phyloP scores from a whole-genome alignment of 768 basidiomycete genomes.

The Leccinum variicolor region DNA sequence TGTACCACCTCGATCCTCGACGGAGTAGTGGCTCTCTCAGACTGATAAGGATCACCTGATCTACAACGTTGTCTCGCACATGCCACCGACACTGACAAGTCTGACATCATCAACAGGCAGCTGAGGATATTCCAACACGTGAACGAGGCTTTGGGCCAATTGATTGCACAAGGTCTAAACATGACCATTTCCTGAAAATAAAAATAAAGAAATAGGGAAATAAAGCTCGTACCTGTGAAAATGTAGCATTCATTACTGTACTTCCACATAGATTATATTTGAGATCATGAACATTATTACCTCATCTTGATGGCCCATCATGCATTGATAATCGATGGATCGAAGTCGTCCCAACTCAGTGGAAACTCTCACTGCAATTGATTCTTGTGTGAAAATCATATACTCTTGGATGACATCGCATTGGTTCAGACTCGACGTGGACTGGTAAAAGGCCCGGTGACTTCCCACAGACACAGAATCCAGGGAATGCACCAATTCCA shows the following conservation, averaged over 20 bases:
- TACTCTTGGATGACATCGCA: neutral
- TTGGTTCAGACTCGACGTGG: neutral
- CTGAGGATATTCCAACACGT: slow-evolving; percentile 37
- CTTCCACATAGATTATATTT: neutral
- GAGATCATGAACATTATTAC: neutral
- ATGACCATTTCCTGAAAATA: slow-evolving; percentile 9
- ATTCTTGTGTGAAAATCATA: neutral
- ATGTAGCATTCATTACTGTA: neutral
- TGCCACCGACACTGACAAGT: slow-evolving; percentile 10
- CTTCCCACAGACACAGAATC: neutral
- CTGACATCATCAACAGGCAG: slow-evolving; percentile 30
- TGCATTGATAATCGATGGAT: no score
- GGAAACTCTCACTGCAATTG: neutral
- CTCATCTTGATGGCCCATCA: neutral
- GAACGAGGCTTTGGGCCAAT: slow-evolving; percentile 33
- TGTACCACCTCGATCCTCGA: neutral
- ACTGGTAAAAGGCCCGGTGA: neutral
- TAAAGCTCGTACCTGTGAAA: neutral
- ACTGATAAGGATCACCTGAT: no score
- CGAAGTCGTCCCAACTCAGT: neutral
- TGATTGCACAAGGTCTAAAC: slow-evolving; percentile 34
- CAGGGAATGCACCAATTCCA: neutral
- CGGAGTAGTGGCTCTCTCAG: neutral
- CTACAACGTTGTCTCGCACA: no score
- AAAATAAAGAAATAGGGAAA: neutral